A percentile compares a stretch with the other conserved stretches of the same genome.
Evolutionary conservation across 1,139 yeast species (phyloP).

Genomic region (Magnusiomyces starmeri): DNA sequence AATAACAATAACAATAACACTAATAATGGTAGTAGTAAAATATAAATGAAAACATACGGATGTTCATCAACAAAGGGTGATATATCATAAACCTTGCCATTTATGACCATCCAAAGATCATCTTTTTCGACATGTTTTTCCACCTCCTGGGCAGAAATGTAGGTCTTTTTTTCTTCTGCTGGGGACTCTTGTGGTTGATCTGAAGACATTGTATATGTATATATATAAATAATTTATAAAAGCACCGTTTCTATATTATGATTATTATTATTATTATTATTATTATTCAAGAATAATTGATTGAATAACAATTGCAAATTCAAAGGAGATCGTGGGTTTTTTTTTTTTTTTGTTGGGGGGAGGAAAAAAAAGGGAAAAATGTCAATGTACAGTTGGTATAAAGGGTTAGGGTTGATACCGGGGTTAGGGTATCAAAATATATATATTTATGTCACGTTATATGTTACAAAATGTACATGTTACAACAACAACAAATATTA

Average conservation of each 20-base stretch:
- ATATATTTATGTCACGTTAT: too few relatives aligned
- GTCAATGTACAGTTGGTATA: too few relatives aligned
- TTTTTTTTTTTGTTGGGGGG: not conserved
- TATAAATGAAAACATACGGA: constrained; percentile 39
- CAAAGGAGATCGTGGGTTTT: too few relatives aligned
- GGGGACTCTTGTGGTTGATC: not conserved
- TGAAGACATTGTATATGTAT: not conserved
- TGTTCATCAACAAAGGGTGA: constrained; percentile 86
- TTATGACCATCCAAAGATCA: constrained; percentile 85
- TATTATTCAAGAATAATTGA: too few relatives aligned
- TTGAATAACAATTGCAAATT: too few relatives aligned
- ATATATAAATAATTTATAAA: too few relatives aligned
- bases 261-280: too few relatives aligned
- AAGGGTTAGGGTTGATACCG: too few relatives aligned
- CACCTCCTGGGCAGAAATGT: constrained; percentile 49
- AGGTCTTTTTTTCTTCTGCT: not conserved
- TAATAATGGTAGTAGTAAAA: not conserved
- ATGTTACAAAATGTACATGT: too few relatives aligned
- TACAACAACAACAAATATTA: too few relatives aligned
- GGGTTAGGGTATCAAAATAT: too few relatives aligned
- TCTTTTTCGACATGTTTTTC: constrained; percentile 67
- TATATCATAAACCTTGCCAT: constrained; percentile 86
- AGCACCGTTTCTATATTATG: too few relatives aligned
- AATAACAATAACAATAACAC: not conserved
- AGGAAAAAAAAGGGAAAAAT: not conserved